phyloP scores from a whole-genome alignment of 108 stramenopile genomes.

The Cyclotella sp. region DNA sequence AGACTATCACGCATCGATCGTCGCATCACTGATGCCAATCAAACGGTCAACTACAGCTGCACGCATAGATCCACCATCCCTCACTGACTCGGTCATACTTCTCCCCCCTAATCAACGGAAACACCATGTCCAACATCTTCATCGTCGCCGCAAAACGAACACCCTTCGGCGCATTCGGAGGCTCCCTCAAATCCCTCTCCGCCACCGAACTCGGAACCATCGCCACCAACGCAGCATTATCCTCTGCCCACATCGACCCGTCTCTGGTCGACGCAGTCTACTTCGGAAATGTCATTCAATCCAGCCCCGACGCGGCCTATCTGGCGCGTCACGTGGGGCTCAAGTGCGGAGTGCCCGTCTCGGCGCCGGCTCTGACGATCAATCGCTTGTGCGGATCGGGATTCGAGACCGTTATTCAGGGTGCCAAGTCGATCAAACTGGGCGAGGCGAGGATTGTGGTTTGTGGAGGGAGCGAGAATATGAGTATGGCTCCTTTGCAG shows the following conservation, averaged over 20 bases:
- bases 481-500: conserved; percentile 92
- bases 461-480: conserved; percentile 97
- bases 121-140: conserved; percentile 78
- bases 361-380: conserved; percentile 91
- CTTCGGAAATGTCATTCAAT: conserved; percentile 97
- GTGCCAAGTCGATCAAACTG: conserved; percentile 88
- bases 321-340: conserved; percentile 94
- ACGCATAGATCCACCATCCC: no score
- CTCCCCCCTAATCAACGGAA: not conserved
- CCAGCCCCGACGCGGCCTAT: conserved; percentile 91
- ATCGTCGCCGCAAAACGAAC: conserved; percentile 99
- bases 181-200: conserved; percentile 79
- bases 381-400: conserved; percentile 98
- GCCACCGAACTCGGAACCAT: conserved; percentile 83
- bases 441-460: conserved; percentile 87
- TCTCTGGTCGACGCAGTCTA: conserved; percentile 81
- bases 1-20: not conserved
- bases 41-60: no score
- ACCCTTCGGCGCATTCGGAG: conserved; percentile 97
- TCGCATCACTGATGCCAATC: conserved; percentile 11
- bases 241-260: conserved; percentile 72
- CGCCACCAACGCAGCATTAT: conserved; percentile 83
- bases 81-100: not conserved
- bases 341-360: conserved; percentile 72
- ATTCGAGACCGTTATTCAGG: conserved; percentile 95